Percentiles rank a stretch among this genome's conserved stretches.
phyloP scores from a whole-genome alignment of 345 rosid species.

The Syzygium aqueum region DNA sequence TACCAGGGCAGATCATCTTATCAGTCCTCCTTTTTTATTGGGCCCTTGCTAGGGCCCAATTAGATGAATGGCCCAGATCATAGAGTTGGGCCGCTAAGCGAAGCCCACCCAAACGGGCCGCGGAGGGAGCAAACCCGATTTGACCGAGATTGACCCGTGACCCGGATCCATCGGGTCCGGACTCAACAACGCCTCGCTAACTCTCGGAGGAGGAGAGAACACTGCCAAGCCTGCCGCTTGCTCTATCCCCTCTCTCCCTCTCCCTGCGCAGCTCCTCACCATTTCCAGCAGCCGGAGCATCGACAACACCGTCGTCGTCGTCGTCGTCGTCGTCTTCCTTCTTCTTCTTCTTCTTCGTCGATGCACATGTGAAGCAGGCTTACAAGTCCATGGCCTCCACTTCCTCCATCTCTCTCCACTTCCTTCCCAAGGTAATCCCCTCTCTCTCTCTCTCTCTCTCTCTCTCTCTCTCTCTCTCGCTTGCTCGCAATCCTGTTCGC shows the following conservation, averaged over 20 bases:
- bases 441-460: no score
- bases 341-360: background rate
- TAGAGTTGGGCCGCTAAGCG: background rate
- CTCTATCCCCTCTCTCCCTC: background rate
- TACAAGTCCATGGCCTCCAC: constrained; percentile 40
- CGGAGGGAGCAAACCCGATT: background rate
- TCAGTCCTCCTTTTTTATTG: background rate
- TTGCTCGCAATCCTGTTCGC: background rate
- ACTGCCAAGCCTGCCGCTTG: background rate
- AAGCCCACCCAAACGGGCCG: background rate
- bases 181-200: background rate
- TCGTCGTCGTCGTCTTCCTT: background rate
- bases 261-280: background rate
- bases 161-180: background rate
- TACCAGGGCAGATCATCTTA: background rate
- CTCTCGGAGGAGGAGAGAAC: background rate
- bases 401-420: constrained; percentile 36
- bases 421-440: constrained; percentile 38
- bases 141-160: background rate
- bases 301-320: background rate
- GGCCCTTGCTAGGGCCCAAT: background rate
- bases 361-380: constrained; percentile 19
- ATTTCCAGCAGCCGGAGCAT: background rate
- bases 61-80: background rate
- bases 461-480: background rate